Conservation (phyloP, 106 monocot species). For the Dendrobium catenatum region DNA sequence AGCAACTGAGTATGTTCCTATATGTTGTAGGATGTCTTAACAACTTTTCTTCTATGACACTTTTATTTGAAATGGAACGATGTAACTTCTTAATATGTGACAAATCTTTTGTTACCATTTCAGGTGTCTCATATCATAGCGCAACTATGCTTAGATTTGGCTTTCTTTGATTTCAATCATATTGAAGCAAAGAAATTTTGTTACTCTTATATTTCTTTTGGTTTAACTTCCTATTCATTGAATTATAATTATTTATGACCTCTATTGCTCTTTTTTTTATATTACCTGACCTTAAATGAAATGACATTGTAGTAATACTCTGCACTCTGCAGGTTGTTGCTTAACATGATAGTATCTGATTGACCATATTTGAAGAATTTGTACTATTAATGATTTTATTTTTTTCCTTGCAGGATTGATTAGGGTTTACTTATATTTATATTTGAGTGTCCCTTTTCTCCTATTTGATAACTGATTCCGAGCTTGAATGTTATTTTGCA, state of each 20-base stretch:
- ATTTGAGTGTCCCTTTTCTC: background rate
- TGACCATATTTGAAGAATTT: background rate
- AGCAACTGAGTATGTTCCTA: background rate
- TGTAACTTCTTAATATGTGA: conserved; percentile 4
- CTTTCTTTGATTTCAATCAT: background rate
- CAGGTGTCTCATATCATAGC: background rate
- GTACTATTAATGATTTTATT: background rate
- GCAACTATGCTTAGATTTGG: background rate
- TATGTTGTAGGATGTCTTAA: conserved; percentile 4
- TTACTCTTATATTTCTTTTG: background rate
- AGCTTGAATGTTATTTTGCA: conserved; percentile 5
- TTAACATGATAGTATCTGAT: background rate
- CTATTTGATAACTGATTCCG: background rate
- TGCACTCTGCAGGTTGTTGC: conserved; percentile 1
- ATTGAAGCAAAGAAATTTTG: background rate
- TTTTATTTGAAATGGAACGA: background rate
- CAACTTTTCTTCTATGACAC: background rate
- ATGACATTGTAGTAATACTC: background rate
- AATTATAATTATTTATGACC: background rate
- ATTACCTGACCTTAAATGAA: background rate
- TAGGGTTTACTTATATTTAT: background rate
- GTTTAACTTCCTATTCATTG: background rate
- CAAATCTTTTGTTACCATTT: background rate
- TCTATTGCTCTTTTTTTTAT: background rate
- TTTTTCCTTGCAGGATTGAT: background rate